These are phyloP conservation scores for Monilinia vaccinii-corymbosi DNA, from an alignment of 2,329 filamentous ascomycete species.

Conservation along the genomic window DNA sequence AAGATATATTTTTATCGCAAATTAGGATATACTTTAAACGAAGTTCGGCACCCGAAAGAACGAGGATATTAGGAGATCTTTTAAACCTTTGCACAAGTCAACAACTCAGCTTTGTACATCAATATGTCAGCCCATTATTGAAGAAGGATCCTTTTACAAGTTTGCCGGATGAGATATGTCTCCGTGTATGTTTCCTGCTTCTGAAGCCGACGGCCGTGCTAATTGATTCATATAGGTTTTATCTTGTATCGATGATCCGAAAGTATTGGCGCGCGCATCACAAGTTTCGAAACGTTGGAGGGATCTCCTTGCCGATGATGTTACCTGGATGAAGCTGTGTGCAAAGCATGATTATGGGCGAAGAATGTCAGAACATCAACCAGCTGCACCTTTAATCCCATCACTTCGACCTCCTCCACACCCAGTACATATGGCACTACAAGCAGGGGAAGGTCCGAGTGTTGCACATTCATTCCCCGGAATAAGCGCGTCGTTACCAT, in stretches of 20 bases:
- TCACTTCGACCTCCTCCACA: constrained; percentile 24
- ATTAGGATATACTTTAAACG: constrained; percentile 73
- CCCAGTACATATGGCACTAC: constrained; percentile 20
- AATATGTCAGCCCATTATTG: constrained; percentile 85
- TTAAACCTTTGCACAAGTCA: constrained; percentile 92
- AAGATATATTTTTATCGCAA: constrained; percentile 74
- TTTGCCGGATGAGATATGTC: constrained; percentile 84
- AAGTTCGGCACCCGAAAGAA: constrained; percentile 65
- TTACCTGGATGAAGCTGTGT: constrained; percentile 96
- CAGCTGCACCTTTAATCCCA: constrained; percentile 16
- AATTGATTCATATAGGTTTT: constrained; percentile 53
- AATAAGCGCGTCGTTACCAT: constrained; percentile 32
- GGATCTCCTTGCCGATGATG: constrained; percentile 88
- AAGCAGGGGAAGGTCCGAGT: constrained; percentile 9
- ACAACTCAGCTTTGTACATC: constrained; percentile 89
- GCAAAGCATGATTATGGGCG: constrained; percentile 85
- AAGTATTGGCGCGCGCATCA: constrained; percentile 83
- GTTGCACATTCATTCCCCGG: constrained; percentile 38
- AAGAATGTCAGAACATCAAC: constrained; percentile 37
- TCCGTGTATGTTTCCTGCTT: constrained; percentile 53
- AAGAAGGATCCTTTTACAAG: constrained; percentile 95
- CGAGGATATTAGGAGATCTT: constrained; percentile 75
- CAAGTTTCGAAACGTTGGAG: constrained; percentile 95
- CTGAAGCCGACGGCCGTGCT: neutral
- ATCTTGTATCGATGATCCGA: constrained; percentile 94